These are phyloP conservation scores for Picochlorum sp. DNA, from an alignment of 139 green algal genomes.

Conservation along the genomic window DNA sequence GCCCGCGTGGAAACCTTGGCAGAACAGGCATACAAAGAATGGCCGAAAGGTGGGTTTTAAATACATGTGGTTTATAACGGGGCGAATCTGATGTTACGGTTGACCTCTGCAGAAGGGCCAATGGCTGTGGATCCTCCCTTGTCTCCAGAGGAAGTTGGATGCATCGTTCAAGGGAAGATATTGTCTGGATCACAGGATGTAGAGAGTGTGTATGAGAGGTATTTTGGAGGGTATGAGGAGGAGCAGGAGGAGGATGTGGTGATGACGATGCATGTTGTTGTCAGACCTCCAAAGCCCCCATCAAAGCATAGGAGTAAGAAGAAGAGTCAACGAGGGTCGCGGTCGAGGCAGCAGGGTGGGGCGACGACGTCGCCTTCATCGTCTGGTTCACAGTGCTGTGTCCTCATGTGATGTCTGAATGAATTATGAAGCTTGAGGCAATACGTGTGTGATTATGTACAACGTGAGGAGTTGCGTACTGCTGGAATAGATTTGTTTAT, in stretches of 20 bases:
- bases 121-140: slow-evolving; percentile 1
- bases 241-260: not conserved
- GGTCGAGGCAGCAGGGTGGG: no score
- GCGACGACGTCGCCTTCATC: no score
- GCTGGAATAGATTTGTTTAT: no score
- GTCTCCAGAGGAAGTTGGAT: not conserved
- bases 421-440: no score
- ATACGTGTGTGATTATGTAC: no score
- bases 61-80: not conserved
- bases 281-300: not conserved
- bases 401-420: no score
- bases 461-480: no score
- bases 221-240: not conserved
- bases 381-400: no score
- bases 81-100: not conserved
- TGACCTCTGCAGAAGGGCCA: not conserved
- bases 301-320: not conserved
- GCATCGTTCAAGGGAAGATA: not conserved
- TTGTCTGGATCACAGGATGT: not conserved
- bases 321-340: not conserved
- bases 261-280: not conserved
- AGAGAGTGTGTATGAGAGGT: no score
- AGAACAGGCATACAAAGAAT: not conserved
- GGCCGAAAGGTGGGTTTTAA: not conserved
- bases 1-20: not conserved